phyloP scores from a whole-genome alignment of 2,329 filamentous ascomycete genomes.

The Ophiostoma sp. region DNA sequence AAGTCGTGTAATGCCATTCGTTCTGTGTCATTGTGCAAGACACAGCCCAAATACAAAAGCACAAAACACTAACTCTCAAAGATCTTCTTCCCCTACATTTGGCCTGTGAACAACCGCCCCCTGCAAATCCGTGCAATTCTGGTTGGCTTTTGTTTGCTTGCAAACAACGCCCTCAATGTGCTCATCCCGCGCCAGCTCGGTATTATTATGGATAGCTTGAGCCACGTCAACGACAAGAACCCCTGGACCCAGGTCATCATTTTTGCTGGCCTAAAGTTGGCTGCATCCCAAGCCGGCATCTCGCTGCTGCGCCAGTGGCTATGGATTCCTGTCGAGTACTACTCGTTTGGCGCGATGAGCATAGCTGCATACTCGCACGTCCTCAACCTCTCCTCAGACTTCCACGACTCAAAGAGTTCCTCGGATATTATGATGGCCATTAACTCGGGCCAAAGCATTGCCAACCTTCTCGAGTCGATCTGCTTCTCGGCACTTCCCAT shows the following conservation, averaged over 20 bases:
- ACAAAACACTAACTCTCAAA: slow-evolving; percentile 31
- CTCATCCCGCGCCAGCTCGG: slow-evolving; percentile 77
- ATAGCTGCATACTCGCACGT: slow-evolving; percentile 55
- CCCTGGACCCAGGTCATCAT: slow-evolving; percentile 50
- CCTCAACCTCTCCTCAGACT: slow-evolving; percentile 56
- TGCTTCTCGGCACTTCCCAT: slow-evolving; percentile 55
- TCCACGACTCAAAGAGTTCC: slow-evolving; percentile 56
- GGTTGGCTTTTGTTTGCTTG: slow-evolving; percentile 63
- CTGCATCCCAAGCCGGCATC: slow-evolving; percentile 51
- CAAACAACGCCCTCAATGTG: slow-evolving; percentile 67
- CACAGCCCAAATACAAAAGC: neutral
- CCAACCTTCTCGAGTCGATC: slow-evolving; percentile 53
- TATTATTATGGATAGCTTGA: slow-evolving; percentile 67
- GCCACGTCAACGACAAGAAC: slow-evolving; percentile 43
- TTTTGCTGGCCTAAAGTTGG: slow-evolving; percentile 48
- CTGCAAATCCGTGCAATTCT: slow-evolving; percentile 64
- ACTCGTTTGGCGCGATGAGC: slow-evolving; percentile 50
- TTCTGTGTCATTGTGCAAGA: neutral
- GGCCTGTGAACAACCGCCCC: slow-evolving; percentile 61
- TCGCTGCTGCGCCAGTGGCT: slow-evolving; percentile 51
- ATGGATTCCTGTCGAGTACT: slow-evolving; percentile 55
- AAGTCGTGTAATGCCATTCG: slow-evolving; percentile 26
- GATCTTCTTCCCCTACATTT: slow-evolving; percentile 74
- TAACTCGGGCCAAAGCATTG: slow-evolving; percentile 48
- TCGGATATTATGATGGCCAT: slow-evolving; percentile 56